phyloP scores from a whole-genome alignment of 768 basidiomycete genomes.

The Agaricus subrufescens region DNA sequence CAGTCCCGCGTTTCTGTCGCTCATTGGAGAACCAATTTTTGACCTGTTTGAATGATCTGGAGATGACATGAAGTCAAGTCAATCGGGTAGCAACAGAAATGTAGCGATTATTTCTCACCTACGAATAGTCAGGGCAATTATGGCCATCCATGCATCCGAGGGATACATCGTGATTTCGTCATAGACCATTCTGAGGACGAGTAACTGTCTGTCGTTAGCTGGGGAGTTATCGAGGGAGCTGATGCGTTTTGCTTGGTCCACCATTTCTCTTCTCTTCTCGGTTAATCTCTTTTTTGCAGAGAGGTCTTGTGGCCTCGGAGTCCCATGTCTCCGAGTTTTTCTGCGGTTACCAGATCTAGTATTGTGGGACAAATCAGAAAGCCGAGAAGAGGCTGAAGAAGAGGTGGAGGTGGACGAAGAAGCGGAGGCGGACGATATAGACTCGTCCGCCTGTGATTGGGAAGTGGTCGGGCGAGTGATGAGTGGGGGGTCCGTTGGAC shows the following conservation, averaged over 20 bases:
- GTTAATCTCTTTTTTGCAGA: conserved; percentile 23
- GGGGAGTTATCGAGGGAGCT: conserved; percentile 50
- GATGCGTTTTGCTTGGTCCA: conserved; percentile 35
- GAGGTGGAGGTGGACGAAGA: conserved; percentile 24
- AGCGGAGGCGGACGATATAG: conserved; percentile 17
- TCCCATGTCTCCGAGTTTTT: conserved; percentile 18
- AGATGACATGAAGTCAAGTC: conserved; percentile 3
- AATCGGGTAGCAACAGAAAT: background rate
- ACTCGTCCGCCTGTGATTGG: background rate
- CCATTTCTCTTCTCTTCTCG: conserved; percentile 26
- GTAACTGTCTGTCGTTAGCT: conserved; percentile 50
- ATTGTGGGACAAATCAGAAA: conserved; percentile 22
- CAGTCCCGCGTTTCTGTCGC: conserved; percentile 40
- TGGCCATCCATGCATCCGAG: conserved; percentile 54
- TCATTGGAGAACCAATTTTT: conserved; percentile 70
- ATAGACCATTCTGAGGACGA: conserved; percentile 59
- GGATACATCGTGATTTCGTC: conserved; percentile 66
- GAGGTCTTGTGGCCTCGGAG: conserved; percentile 20
- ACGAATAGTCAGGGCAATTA: conserved; percentile 53
- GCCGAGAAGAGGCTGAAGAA: conserved; percentile 16
- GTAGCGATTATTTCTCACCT: conserved; percentile 29
- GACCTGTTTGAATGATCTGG: conserved; percentile 54
- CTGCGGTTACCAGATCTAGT: conserved; percentile 12
- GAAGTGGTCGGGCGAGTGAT: background rate
- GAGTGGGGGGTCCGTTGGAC: conserved; percentile 16